Percentiles rank a stretch among this genome's conserved stretches.
These are phyloP conservation scores for Phaeosphaeria sp. DNA, from an alignment of 2,329 filamentous ascomycete genomes.

Conservation along the genomic window DNA sequence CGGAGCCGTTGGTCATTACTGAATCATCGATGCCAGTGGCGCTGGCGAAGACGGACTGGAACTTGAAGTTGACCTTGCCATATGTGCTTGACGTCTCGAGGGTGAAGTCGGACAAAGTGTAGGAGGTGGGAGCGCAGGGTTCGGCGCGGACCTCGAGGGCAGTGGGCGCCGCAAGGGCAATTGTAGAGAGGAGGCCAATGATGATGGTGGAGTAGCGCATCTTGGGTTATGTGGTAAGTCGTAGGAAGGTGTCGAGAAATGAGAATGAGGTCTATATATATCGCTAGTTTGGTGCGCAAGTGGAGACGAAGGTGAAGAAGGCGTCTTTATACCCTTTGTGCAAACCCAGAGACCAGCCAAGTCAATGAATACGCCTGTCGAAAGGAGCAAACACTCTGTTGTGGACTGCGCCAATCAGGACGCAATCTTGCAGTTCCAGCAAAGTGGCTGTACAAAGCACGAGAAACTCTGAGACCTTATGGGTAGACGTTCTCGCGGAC, in stretches of 20 bases:
- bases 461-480: not conserved
- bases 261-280: too few species aligned
- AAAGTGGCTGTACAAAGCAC: constrained; percentile 2
- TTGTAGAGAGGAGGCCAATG: constrained; percentile 24
- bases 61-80: constrained; percentile 30
- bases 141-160: constrained; percentile 13
- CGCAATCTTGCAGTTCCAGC: not conserved
- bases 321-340: not conserved
- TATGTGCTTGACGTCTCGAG: constrained; percentile 17
- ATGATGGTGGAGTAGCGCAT: constrained; percentile 6
- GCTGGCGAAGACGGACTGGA: constrained; percentile 27
- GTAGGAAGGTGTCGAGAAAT: too few species aligned
- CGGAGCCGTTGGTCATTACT: constrained; percentile 21
- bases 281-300: not conserved
- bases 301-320: not conserved
- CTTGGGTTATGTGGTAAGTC: not conserved
- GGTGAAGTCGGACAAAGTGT: constrained; percentile 33
- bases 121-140: constrained; percentile 29
- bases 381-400: not conserved
- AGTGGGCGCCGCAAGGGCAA: constrained; percentile 24
- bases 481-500: not conserved
- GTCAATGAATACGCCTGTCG: not conserved
- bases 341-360: not conserved
- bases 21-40: constrained; percentile 23
- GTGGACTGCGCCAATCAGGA: not conserved